Evolutionary conservation across 106 monocot genomes (phyloP).

Genomic region (Vanilla planifolia): DNA sequence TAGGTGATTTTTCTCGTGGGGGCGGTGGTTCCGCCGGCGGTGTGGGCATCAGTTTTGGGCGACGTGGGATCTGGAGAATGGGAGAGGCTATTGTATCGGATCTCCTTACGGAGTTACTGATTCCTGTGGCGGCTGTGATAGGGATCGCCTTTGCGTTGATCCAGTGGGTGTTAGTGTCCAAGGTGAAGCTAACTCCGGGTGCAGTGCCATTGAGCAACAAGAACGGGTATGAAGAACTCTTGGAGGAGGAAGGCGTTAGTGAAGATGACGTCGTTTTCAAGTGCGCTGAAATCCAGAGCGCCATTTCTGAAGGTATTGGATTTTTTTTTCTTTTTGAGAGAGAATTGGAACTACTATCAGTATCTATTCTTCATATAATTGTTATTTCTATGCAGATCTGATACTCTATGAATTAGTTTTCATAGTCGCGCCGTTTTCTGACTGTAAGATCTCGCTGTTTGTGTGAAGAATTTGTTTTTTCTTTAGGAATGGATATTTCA

Average conservation of each 20-base stretch:
- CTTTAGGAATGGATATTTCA: no score
- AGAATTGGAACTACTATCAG: no score
- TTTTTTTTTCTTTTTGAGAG: not conserved
- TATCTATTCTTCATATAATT: no score
- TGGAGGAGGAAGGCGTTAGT: conserved; percentile 86
- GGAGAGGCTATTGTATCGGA: conserved; percentile 53
- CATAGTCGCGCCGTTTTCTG: no score
- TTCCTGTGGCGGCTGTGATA: conserved; percentile 63
- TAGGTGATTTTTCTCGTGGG: not conserved
- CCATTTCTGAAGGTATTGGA: conserved; percentile 78
- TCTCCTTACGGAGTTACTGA: conserved; percentile 65
- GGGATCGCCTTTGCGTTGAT: conserved; percentile 72
- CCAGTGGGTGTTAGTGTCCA: conserved; percentile 79
- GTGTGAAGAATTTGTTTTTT: no score
- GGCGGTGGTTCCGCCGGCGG: not conserved
- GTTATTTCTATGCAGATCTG: no score
- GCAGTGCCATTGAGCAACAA: conserved; percentile 14
- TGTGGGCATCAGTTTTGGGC: not conserved
- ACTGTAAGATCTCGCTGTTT: no score
- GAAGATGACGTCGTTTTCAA: conserved; percentile 69
- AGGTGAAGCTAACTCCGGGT: conserved; percentile 50
- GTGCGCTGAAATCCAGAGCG: conserved; percentile 94
- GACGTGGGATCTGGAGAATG: conserved; percentile 14
- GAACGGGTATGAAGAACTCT: conserved; percentile 58
- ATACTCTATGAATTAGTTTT: no score